Evolutionary conservation across 768 basidiomycete species (phyloP).

Genomic region (Boletus sensibilis): DNA sequence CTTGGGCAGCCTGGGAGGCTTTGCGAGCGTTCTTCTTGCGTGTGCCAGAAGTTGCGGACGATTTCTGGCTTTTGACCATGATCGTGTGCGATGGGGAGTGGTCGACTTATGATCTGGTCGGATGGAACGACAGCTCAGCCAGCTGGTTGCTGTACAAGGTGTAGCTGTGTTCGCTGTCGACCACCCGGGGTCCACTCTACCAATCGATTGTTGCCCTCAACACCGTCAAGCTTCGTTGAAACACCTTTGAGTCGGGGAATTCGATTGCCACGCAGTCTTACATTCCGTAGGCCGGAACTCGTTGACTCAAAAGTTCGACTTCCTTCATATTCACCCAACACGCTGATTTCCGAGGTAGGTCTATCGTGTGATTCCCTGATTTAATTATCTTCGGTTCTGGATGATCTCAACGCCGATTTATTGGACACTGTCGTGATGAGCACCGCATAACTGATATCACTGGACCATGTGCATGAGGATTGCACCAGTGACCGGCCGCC

Average conservation of each 20-base stretch:
- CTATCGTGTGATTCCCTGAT: neutral
- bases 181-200: neutral
- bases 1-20: constrained; percentile 38
- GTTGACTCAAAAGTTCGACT: neutral
- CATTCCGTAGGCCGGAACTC: neutral
- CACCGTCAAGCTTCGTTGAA: neutral
- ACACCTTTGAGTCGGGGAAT: neutral
- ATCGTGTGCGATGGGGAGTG: constrained; percentile 17
- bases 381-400: too few relatives aligned
- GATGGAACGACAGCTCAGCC: neutral
- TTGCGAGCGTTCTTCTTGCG: constrained; percentile 93
- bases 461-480: too few relatives aligned
- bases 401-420: too few relatives aligned
- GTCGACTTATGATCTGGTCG: constrained; percentile 6
- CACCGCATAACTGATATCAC: neutral
- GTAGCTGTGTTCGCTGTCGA: neutral
- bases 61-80: constrained; percentile 56
- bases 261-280: neutral
- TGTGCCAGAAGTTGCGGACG: constrained; percentile 81
- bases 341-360: neutral
- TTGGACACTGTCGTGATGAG: neutral
- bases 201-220: neutral
- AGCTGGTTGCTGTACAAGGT: neutral
- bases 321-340: neutral
- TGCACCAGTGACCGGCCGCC: too few relatives aligned